Evolutionary conservation across 176 grass and related monocot genomes (phyloP).

Genomic region (Phoenix dactylifera): DNA sequence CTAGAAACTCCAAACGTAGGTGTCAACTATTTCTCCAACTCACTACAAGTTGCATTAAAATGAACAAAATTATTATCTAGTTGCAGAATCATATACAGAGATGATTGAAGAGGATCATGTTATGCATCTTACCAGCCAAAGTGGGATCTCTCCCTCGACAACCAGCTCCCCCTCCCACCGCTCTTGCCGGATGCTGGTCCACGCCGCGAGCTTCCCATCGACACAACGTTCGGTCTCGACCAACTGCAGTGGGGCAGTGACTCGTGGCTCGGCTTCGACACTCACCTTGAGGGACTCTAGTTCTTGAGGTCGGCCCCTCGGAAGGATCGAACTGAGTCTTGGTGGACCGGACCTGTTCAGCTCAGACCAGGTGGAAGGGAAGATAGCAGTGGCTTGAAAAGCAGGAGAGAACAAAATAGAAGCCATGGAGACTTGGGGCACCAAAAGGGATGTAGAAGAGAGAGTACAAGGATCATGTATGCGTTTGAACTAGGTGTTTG

Average conservation of each 20-base stretch:
- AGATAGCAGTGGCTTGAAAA: not conserved
- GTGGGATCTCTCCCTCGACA: constrained; percentile 62
- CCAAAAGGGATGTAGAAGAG: no score
- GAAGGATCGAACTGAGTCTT: no score
- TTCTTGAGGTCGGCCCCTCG: no score
- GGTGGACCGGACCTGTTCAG: no score
- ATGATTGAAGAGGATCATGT: no score
- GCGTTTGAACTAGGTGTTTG: no score
- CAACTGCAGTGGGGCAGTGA: constrained; percentile 4
- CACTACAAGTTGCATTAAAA: no score
- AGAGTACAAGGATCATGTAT: no score
- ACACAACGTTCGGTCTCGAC: constrained; percentile 12
- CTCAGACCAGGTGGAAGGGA: not conserved
- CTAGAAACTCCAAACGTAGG: no score
- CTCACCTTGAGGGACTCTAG: not conserved
- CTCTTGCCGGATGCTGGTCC: constrained; percentile 81
- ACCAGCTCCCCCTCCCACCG: constrained; percentile 71
- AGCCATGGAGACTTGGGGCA: constrained; percentile 12
- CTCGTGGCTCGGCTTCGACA: constrained; percentile 15
- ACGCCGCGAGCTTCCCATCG: constrained; percentile 54
- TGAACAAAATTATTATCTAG: no score
- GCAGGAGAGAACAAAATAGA: constrained; percentile 19
- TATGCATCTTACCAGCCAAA: constrained; percentile 60
- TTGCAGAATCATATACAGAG: no score
- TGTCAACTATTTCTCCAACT: no score